phyloP scores from a whole-genome alignment of 2,329 filamentous ascomycete genomes.

The Xylaria sp. region DNA sequence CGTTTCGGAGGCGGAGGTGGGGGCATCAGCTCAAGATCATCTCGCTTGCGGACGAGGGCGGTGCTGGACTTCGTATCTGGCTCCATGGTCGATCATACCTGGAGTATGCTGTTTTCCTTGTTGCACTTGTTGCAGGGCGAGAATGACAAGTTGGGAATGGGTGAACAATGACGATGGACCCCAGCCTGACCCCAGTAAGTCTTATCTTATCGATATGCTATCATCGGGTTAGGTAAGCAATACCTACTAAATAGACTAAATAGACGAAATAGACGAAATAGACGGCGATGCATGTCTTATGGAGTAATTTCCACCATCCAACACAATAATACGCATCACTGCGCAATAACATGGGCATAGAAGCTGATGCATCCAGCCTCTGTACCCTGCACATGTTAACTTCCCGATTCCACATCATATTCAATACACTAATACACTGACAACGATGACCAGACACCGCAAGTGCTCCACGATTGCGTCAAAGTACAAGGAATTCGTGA shows the following conservation, averaged over 20 bases:
- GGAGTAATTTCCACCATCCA: no score
- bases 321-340: no score
- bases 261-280: no score
- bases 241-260: no score
- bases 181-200: background rate
- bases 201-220: constrained; percentile 1
- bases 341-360: background rate
- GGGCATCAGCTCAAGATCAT: constrained; percentile 81
- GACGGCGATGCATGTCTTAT: no score
- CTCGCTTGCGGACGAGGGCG: constrained; percentile 73
- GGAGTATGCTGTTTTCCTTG: background rate
- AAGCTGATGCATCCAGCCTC: background rate
- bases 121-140: no score
- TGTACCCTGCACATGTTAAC: background rate
- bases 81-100: constrained; percentile 52
- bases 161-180: constrained; percentile 9
- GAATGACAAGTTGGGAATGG: background rate
- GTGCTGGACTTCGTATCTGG: constrained; percentile 54
- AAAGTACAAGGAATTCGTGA: no score
- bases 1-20: constrained; percentile 86
- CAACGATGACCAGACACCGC: no score
- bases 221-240: no score
- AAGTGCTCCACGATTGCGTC: no score
- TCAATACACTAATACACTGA: no score
- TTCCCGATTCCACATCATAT: background rate